Base-by-base conservation (phyloP, 108 stramenopile species). In the Nitzschia inconspicua region DNA sequence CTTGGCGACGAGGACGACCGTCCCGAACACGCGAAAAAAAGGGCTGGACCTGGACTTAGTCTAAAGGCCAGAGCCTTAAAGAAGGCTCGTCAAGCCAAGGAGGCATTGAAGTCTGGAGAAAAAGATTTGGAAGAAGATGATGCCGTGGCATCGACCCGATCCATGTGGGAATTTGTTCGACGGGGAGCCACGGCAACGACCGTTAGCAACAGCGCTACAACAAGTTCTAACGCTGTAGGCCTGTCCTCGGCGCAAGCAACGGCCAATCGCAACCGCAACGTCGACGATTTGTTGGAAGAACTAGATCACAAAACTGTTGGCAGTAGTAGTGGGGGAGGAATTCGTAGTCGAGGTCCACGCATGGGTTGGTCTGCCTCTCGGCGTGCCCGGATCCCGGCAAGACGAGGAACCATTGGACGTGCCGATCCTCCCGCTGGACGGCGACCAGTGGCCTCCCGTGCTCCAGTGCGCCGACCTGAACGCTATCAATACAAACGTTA, bases 81-180 rank as follows among this genome's bases (percentile, higher is more conserved):
- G 51, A 86, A 86, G 63, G 89, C 85, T 22, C 61, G 85, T 18
- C 82, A 71, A 55, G 66, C 57, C 55, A 76, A 79, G 49, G 73
- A 66, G 7, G 36, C 63, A 4, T 52, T 39, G 14, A 10, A 44
- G 2, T 22, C 46, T n/a, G 42, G 16, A n/a, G 46, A 4, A 4
- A 36, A 22, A 8, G 57, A 49, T 26, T 31, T 25, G 25, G 60
- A 48, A 28, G 59, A 60, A 37, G 63, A 70, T 7, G 81, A 47
- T 39, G 66, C 60, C 0, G 51, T 47, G 39, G 28, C 48, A 20
- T 48, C 55, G 18, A 82, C 73, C 23, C 46, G 58, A 3, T 76
- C 63, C 56, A 87, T 91, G 84, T 91, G 89, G 83, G 77, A 84
- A 37, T 93, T 89, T 70, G 86, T 91, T 34, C 69, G 78, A 26